A percentile compares a stretch with the other conserved stretches of the same genome.
These are phyloP conservation scores for Zizania latifolia DNA, from an alignment of 176 grass and related monocot genomes.

Conservation along the genomic window DNA sequence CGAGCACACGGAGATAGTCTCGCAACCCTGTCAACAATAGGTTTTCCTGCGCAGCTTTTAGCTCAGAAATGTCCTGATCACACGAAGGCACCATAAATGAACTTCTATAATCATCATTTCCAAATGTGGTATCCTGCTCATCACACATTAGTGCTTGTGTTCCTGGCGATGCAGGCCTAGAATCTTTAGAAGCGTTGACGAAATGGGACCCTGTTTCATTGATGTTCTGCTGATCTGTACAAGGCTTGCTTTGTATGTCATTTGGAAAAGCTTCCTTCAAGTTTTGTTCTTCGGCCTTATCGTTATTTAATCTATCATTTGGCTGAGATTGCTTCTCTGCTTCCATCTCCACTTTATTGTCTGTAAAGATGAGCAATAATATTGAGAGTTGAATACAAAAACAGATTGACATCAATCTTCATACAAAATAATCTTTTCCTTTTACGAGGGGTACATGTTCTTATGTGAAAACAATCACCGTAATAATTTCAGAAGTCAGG, in stretches of 20 bases:
- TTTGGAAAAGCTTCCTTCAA: conserved; percentile 20
- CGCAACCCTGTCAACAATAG: conserved; percentile 42
- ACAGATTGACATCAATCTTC: not conserved
- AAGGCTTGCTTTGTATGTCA: conserved; percentile 1
- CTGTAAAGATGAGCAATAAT: conserved; percentile 10
- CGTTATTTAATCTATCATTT: conserved; percentile 26
- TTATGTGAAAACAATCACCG: not conserved
- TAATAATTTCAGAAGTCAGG: not conserved
- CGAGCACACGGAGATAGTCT: conserved; percentile 47
- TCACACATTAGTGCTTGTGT: conserved; percentile 66
- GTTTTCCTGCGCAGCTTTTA: conserved; percentile 54
- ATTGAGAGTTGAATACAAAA: not conserved
- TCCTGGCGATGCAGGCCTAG: conserved; percentile 56
- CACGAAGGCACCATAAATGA: conserved; percentile 8
- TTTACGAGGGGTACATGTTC: not conserved
- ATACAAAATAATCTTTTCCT: not conserved
- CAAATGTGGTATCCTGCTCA: conserved; percentile 49
- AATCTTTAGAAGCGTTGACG: conserved; percentile 27
- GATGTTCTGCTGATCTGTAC: conserved; percentile 9
- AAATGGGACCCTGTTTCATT: conserved; percentile 26
- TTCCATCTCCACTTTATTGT: conserved; percentile 27
- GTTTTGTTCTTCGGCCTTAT: conserved; percentile 20
- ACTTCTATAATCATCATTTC: conserved; percentile 33
- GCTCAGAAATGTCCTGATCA: conserved; percentile 40
- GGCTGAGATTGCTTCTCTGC: conserved; percentile 15